These are phyloP conservation scores for Irpex lacteus DNA, from an alignment of 1,284 basidiomycete genomes.

Conservation along the genomic window DNA sequence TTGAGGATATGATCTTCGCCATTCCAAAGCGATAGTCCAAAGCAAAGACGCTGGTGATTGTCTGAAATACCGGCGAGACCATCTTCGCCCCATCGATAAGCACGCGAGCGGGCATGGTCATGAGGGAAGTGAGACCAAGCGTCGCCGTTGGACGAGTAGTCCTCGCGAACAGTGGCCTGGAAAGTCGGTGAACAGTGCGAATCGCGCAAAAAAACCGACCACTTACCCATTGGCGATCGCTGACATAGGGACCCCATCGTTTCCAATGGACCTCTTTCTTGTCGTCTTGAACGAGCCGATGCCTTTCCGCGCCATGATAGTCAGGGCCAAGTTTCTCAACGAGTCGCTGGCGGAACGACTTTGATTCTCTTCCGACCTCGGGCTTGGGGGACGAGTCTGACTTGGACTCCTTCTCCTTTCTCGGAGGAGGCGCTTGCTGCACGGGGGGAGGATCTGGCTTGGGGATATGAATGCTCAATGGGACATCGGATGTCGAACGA, in stretches of 20 bases:
- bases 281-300: conserved; percentile 72
- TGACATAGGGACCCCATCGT: conserved; percentile 96
- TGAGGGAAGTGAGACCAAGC: conserved; percentile 99
- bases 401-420: conserved; percentile 38
- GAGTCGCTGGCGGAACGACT: conserved; percentile 58
- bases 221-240: conserved; percentile 95
- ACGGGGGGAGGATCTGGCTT: conserved; percentile 33
- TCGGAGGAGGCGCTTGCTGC: conserved; percentile 30
- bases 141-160: conserved; percentile 95
- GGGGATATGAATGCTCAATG: conserved; percentile 81
- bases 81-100: conserved; percentile 98
- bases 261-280: conserved; percentile 86
- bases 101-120: conserved; percentile 89
- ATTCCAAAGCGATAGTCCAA: conserved; percentile 93
- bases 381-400: conserved; percentile 27
- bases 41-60: conserved; percentile 92
- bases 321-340: conserved; percentile 52
- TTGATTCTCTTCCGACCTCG: conserved; percentile 17
- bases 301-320: conserved; percentile 66
- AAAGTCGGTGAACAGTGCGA: background rate
- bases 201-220: background rate
- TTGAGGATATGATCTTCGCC: conserved; percentile 93
- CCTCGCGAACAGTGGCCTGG: conserved; percentile 95
- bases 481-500: conserved; percentile 36
- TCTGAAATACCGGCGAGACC: conserved; percentile 96